Evolutionary conservation across 2,329 filamentous ascomycete genomes (phyloP).

Genomic region (Xylariales sp.): DNA sequence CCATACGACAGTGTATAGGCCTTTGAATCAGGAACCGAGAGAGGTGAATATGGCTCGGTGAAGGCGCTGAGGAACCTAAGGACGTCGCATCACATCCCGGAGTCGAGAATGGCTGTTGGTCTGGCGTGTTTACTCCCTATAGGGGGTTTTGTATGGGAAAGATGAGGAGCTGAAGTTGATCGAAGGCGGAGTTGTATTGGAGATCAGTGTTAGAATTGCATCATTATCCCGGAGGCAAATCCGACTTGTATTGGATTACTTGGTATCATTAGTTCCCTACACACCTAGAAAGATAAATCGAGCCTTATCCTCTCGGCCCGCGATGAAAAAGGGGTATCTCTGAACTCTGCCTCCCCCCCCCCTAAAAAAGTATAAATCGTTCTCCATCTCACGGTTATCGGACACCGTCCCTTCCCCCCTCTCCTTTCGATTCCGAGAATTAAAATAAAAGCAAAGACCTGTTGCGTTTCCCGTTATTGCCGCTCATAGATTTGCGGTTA

Average conservation of each 20-base stretch:
- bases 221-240: conserved; percentile 19
- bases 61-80: conserved; percentile 14
- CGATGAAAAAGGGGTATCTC: conserved; percentile 26
- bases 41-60: conserved; percentile 25
- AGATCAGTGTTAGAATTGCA: conserved; percentile 28
- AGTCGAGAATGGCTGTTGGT: neutral
- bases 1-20: conserved; percentile 38
- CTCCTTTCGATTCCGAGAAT: neutral
- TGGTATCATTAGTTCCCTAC: conserved; percentile 40
- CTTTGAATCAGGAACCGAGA: conserved; percentile 33
- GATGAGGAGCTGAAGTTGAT: conserved; percentile 1
- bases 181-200: conserved; percentile 2
- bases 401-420: neutral
- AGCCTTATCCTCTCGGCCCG: neutral
- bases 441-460: neutral
- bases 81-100: neutral
- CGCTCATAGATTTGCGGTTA: neutral
- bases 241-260: conserved; percentile 36
- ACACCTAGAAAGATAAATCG: conserved; percentile 17
- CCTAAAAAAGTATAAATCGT: neutral
- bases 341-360: neutral
- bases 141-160: neutral
- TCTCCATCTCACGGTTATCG: neutral
- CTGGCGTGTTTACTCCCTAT: neutral
- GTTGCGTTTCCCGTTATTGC: neutral